A percentile compares a stretch with the other conserved stretches of the same genome.
phyloP scores from a whole-genome alignment of 1,139 yeast species.

The Blastobotrys illinoisensis region DNA sequence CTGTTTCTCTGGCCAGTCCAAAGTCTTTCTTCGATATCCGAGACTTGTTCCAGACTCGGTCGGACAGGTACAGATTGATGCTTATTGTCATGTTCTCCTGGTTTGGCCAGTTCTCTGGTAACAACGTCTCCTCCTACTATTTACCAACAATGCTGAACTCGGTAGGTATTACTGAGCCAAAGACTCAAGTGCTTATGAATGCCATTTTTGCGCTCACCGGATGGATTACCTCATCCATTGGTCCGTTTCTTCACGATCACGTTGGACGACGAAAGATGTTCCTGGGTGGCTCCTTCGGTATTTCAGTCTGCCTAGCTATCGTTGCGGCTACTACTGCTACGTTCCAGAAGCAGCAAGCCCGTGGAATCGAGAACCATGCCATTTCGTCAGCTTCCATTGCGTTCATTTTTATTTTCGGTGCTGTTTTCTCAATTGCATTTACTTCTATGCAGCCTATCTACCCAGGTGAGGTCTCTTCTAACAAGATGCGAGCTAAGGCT shows the following conservation, averaged over 20 bases:
- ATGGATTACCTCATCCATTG: slow-evolving; percentile 13
- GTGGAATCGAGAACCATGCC: slow-evolving; percentile 3
- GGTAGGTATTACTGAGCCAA: slow-evolving; percentile 13
- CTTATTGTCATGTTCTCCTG: slow-evolving; percentile 15
- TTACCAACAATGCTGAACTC: slow-evolving; percentile 11
- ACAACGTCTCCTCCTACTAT: slow-evolving; percentile 14
- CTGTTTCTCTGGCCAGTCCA: slow-evolving; percentile 10
- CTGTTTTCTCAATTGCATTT: slow-evolving; percentile 16
- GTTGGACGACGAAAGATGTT: slow-evolving; percentile 20
- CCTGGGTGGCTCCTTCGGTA: slow-evolving; percentile 9
- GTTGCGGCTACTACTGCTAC: slow-evolving; percentile 18
- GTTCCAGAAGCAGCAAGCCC: slow-evolving; percentile 8
- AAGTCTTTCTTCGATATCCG: slow-evolving; percentile 21
- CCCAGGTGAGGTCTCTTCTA: slow-evolving; percentile 35
- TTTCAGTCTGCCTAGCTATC: slow-evolving; percentile 17
- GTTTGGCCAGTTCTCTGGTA: slow-evolving; percentile 16
- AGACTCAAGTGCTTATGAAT: slow-evolving; percentile 14
- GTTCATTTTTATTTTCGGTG: slow-evolving; percentile 20
- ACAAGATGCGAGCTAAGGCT: slow-evolving; percentile 33
- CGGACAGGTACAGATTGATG: slow-evolving; percentile 27
- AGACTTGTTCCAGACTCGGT: slow-evolving; percentile 34
- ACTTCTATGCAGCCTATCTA: slow-evolving; percentile 29
- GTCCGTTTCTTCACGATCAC: slow-evolving; percentile 15
- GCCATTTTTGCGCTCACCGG: slow-evolving; percentile 13
- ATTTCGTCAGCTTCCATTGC: slow-evolving; percentile 16